phyloP scores from a whole-genome alignment of 2,329 filamentous ascomycete genomes.

The Aspergillus sp. region DNA sequence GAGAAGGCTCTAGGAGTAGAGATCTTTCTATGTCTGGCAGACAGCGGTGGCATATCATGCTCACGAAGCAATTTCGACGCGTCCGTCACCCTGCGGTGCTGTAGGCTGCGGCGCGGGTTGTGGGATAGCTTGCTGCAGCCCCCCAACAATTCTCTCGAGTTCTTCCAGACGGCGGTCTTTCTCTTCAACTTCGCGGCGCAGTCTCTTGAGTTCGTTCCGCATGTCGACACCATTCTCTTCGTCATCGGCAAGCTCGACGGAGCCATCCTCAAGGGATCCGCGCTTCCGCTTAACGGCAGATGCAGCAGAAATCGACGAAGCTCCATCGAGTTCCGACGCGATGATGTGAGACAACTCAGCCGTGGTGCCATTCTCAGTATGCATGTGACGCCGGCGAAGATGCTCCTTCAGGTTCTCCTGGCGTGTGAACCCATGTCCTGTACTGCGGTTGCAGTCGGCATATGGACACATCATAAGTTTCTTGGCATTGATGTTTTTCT shows the following conservation, averaged over 20 bases:
- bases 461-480: constrained; percentile 82
- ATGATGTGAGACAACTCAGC: constrained; percentile 22
- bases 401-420: constrained; percentile 94
- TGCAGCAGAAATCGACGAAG: constrained; percentile 20
- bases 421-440: constrained; percentile 81
- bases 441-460: constrained; percentile 77
- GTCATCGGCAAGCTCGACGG: constrained; percentile 22
- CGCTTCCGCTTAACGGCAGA: constrained; percentile 28
- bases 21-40: background rate
- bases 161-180: constrained; percentile 38
- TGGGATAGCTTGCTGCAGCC: constrained; percentile 30
- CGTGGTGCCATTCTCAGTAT: constrained; percentile 28
- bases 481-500: constrained; percentile 79
- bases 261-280: constrained; percentile 22
- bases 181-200: constrained; percentile 58
- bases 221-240: constrained; percentile 40
- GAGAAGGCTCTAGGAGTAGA: constrained; percentile 6
- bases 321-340: constrained; percentile 23
- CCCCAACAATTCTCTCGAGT: constrained; percentile 32
- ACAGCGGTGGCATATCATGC: background rate
- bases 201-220: constrained; percentile 57
- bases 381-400: constrained; percentile 75
- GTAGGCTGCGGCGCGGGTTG: constrained; percentile 23
- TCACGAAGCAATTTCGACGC: constrained; percentile 3
- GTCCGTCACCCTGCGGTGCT: constrained; percentile 8